phyloP scores from a whole-genome alignment of 768 basidiomycete species.

The Botryobasidium botryosum region DNA sequence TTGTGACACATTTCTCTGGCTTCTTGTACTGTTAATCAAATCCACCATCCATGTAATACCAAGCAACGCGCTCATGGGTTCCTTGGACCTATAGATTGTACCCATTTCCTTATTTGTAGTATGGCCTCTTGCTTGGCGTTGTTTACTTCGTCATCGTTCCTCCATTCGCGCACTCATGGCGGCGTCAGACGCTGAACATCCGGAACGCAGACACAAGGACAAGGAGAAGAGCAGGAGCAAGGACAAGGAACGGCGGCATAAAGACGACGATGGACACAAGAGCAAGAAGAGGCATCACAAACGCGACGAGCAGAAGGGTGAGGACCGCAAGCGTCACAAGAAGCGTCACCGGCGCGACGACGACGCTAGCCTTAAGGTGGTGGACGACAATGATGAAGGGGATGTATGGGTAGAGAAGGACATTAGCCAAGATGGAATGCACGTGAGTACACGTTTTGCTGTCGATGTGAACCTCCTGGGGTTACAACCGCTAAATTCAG shows the following conservation, averaged over 20 bases:
- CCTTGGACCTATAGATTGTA: too few relatives aligned
- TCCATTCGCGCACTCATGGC: too few relatives aligned
- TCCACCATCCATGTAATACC: too few relatives aligned
- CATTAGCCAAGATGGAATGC: slow-evolving; percentile 58
- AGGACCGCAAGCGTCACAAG: slow-evolving; percentile 6
- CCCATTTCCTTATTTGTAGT: too few relatives aligned
- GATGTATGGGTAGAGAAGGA: slow-evolving; percentile 84
- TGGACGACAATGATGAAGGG: slow-evolving; percentile 54
- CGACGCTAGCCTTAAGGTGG: slow-evolving; percentile 26
- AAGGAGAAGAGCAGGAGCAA: too few relatives aligned
- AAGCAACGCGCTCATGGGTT: too few relatives aligned
- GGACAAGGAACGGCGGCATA: slow-evolving; percentile 13
- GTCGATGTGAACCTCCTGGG: not conserved
- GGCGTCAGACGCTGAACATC: too few relatives aligned
- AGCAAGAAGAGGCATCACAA: slow-evolving; percentile 7
- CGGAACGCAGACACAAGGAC: too few relatives aligned
- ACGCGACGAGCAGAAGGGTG: slow-evolving; percentile 1
- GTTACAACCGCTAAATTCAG: slow-evolving; percentile 6
- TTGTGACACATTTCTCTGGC: too few relatives aligned
- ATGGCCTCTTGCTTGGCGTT: too few relatives aligned
- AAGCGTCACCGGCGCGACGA: slow-evolving; percentile 12
- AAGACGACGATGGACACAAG: not conserved
- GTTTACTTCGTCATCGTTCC: too few relatives aligned
- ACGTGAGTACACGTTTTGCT: slow-evolving; percentile 29
- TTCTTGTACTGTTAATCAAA: too few relatives aligned